Percentiles rank a stretch among this genome's conserved stretches.
Conservation (phyloP, 164 flowering plant species). For the Cinnamomum micranthum region DNA sequence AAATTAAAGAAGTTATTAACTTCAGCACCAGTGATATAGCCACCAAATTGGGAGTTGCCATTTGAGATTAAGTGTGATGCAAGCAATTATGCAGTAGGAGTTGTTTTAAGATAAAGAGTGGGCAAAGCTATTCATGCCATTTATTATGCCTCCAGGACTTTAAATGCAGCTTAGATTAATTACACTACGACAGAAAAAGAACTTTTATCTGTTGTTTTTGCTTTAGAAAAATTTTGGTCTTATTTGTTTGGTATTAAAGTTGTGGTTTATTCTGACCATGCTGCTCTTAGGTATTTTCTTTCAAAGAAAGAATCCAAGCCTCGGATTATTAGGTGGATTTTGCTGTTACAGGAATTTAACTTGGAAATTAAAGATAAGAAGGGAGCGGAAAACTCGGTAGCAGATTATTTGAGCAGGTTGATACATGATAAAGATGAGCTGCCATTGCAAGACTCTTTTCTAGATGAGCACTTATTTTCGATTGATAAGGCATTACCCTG, state of each 20-base stretch:
- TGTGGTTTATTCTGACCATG: neutral
- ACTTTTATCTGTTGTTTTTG: neutral
- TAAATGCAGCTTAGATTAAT: no score
- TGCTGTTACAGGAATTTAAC: no score
- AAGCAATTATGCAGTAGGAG: no score
- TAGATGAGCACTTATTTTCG: neutral
- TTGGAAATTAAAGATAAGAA: no score
- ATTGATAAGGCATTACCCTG: neutral
- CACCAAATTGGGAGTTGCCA: no score
- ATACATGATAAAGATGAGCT: neutral
- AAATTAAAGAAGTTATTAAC: no score
- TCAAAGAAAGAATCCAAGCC: constrained; percentile 1
- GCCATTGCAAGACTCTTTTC: neutral
- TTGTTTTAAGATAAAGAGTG: no score
- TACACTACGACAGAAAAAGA: neutral
- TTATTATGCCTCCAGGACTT: no score
- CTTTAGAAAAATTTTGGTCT: neutral
- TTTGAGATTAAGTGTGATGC: no score
- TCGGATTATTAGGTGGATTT: constrained; percentile 2
- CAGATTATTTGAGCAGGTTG: neutral
- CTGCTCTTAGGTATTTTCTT: neutral
- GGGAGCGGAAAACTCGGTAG: no score
- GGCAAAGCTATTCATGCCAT: no score
- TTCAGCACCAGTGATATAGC: no score
- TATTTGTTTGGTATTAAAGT: neutral